Base-by-base conservation (phyloP, 768 basidiomycete species). In the Obba rivulosa region DNA sequence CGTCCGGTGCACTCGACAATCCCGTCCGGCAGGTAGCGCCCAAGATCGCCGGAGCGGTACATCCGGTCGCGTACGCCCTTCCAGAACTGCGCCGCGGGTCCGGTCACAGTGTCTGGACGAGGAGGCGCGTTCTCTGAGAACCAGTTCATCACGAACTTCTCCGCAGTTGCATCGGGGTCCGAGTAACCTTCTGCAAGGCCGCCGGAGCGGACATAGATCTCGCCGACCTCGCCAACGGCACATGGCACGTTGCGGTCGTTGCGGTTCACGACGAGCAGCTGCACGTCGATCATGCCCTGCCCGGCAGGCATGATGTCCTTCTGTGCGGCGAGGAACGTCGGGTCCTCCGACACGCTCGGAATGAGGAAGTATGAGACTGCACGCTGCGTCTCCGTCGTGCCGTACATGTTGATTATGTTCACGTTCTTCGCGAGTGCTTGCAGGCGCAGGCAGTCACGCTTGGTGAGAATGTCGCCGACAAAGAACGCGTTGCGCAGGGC, bases 261-360 rank as follows among this genome's bases (percentile, higher is more conserved):
- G 49, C 95, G 75, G 70, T 99, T 98, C 43, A 98, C 92, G 34
- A 99, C 93, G 20, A 98, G 77, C 3, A 99, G 83, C 62, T 99
- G 96, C 39, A 98, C 95, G 59, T 97, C 92, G 52, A 93, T 76
- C 96, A 99, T 99, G 37, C 96, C 96, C 67, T 86, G 78, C 4
- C 96, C 96, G 14, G 96, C 95, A 7, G 94, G 94, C 77, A 99
- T 95, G 67, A 96, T 85, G 61, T 98, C 96, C 69, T 99, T 99
- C 64, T 94, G 89, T 2, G 83, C 92, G 20, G 85, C 80, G 36
- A 98, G 77, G 78, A 96, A 97, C 1, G 92, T 93, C 0, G 85
- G 77, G 61, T 98, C 93, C 47, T 76, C 75, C 8, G 83, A 71
- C 8, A 95, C 79, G 45, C 88, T 79, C 2, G 95, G 93, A 57